Evolutionary conservation across 305 asterid species (phyloP).

Genomic region (Fraxinus sp.): DNA sequence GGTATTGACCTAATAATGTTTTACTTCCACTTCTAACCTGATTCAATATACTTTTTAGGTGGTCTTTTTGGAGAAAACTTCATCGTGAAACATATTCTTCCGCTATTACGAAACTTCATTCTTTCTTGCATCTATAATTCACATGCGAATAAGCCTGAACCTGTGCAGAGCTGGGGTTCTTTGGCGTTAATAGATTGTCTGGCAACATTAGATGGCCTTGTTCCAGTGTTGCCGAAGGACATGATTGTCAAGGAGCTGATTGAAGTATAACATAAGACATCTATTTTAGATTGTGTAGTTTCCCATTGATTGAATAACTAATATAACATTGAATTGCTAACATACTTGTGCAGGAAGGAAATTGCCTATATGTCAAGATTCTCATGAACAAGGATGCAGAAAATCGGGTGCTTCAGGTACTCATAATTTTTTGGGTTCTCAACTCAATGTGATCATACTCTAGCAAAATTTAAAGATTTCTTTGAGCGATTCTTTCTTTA

Average conservation of each 20-base stretch:
- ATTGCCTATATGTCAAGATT: conserved; percentile 64
- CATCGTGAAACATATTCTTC: conserved; percentile 73
- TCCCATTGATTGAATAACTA: conserved; percentile 12
- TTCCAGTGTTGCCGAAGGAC: conserved; percentile 61
- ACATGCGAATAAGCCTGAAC: conserved; percentile 61
- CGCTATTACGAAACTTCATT: conserved; percentile 58
- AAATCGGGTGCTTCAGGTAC: conserved; percentile 71
- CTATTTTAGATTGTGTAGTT: background rate
- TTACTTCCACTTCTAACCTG: conserved; percentile 25
- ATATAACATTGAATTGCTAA: conserved; percentile 23
- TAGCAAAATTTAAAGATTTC: background rate
- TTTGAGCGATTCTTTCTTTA: background rate
- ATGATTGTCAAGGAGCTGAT: conserved; percentile 71
- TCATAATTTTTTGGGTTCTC: background rate
- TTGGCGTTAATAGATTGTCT: conserved; percentile 74
- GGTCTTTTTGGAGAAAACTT: conserved; percentile 81
- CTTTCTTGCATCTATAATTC: conserved; percentile 62
- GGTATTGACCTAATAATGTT: conserved; percentile 15
- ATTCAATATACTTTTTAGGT: conserved; percentile 52
- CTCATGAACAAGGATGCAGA: conserved; percentile 70
- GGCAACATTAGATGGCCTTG: conserved; percentile 71
- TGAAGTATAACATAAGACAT: conserved; percentile 54
- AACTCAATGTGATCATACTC: background rate
- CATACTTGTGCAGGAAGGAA: conserved; percentile 57
- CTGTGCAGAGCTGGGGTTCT: conserved; percentile 81